These are phyloP conservation scores for Scytalidium lignicola DNA, from an alignment of 2,329 filamentous ascomycete species.

Conservation along the genomic window DNA sequence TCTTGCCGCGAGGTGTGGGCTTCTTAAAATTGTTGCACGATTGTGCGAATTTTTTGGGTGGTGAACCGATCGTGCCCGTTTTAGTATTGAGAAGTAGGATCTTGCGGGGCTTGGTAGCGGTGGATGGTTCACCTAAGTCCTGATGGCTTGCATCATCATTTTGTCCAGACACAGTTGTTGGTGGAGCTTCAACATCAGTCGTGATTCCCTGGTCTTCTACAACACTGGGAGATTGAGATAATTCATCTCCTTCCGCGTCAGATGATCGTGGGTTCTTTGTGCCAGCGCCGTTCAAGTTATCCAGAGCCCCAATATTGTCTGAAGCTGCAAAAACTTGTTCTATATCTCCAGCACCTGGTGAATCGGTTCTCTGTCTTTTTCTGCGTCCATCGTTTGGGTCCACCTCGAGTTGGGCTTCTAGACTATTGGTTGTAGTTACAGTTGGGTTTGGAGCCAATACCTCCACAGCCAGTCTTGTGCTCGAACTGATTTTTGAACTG, in stretches of 20 bases:
- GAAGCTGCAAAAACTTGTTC: background rate
- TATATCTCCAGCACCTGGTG: constrained; percentile 17
- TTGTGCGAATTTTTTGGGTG: constrained; percentile 44
- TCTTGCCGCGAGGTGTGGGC: constrained; percentile 30
- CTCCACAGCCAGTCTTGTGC: background rate
- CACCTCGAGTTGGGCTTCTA: constrained; percentile 19
- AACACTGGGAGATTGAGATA: background rate
- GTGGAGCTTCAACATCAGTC: background rate
- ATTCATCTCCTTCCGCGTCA: background rate
- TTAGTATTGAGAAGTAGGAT: constrained; percentile 52
- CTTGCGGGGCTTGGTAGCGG: constrained; percentile 34
- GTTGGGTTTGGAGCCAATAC: constrained; percentile 1
- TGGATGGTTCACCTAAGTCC: background rate
- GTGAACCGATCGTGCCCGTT: constrained; percentile 58
- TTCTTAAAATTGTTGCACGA: constrained; percentile 11
- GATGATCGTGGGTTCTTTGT: background rate
- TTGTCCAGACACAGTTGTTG: background rate
- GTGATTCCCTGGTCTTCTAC: background rate
- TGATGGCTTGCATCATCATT: background rate
- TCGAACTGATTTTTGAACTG: background rate
- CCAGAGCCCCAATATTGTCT: background rate
- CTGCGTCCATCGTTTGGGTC: constrained; percentile 28
- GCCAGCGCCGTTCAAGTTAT: background rate
- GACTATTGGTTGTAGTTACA: background rate
- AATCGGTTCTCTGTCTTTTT: constrained; percentile 40